Percentiles rank a stretch among this genome's conserved stretches.
These are phyloP conservation scores for Phytophthora lateralis DNA, from an alignment of 352 stramenopile species.

Conservation along the genomic window DNA sequence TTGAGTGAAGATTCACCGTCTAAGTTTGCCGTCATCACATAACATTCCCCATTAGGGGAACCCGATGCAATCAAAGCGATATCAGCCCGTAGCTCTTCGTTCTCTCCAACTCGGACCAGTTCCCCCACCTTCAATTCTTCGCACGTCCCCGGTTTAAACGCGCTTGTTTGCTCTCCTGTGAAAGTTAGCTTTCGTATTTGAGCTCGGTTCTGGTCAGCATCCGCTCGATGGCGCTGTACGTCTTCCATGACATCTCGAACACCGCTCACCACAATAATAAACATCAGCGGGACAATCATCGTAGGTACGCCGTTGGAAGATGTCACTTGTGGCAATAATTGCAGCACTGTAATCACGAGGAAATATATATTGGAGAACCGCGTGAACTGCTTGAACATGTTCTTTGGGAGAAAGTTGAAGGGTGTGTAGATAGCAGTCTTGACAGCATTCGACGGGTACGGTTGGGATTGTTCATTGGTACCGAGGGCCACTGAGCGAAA, in stretches of 20 bases:
- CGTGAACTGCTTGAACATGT: slow-evolving; percentile 79
- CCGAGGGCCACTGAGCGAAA: slow-evolving; percentile 42
- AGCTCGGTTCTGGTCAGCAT: slow-evolving; percentile 65
- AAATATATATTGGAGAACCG: slow-evolving; percentile 94
- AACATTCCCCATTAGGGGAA: slow-evolving; percentile 65
- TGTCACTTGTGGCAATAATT: slow-evolving; percentile 83
- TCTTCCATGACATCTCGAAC: slow-evolving; percentile 86
- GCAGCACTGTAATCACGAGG: slow-evolving; percentile 85
- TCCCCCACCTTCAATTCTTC: slow-evolving; percentile 77
- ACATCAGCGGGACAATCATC: slow-evolving; percentile 82
- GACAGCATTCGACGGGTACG: slow-evolving; percentile 54
- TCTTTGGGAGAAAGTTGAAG: slow-evolving; percentile 72
- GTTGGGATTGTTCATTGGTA: slow-evolving; percentile 9
- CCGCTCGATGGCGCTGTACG: slow-evolving; percentile 70
- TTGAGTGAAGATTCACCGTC: slow-evolving; percentile 92
- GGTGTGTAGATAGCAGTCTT: slow-evolving; percentile 67
- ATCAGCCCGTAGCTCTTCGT: slow-evolving; percentile 77
- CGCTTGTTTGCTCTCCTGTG: slow-evolving; percentile 11
- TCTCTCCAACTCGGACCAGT: slow-evolving; percentile 76
- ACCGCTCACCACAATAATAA: slow-evolving; percentile 87
- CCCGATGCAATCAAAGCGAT: slow-evolving; percentile 68
- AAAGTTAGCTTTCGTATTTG: slow-evolving; percentile 35
- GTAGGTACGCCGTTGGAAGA: slow-evolving; percentile 84
- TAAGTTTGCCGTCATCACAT: slow-evolving; percentile 87
- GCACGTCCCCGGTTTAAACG: slow-evolving; percentile 36